Evolutionary conservation across 179 eudicot genomes (phyloP).

Genomic region (Silene vulgaris): DNA sequence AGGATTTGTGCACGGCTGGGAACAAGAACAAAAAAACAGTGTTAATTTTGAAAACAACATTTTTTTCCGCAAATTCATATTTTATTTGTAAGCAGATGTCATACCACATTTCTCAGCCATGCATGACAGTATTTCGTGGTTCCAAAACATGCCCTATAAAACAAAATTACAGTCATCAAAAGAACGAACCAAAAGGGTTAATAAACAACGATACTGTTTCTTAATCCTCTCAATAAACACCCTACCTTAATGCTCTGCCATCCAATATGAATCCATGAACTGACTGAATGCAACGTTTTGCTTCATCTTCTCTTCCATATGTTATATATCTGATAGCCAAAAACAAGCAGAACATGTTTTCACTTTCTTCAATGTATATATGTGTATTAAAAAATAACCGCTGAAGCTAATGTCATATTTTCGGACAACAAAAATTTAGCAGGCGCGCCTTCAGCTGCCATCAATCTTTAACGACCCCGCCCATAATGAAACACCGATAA

Average conservation of each 20-base stretch:
- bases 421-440: background rate
- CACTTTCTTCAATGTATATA: background rate
- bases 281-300: slow-evolving; percentile 88
- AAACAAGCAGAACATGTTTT: background rate
- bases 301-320: slow-evolving; percentile 90
- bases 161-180: slow-evolving; percentile 18
- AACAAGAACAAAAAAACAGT: slow-evolving; percentile 15
- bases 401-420: background rate
- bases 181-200: background rate
- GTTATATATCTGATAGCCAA: slow-evolving; percentile 65
- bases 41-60: background rate
- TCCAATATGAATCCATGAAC: slow-evolving; percentile 83
- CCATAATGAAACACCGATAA: background rate
- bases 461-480: too few species aligned
- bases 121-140: slow-evolving; percentile 99
- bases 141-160: slow-evolving; percentile 90
- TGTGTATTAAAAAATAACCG: background rate
- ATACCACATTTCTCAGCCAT: slow-evolving; percentile 92
- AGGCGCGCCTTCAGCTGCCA: background rate
- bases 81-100: slow-evolving; percentile 1
- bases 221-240: background rate
- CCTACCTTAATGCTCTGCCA: slow-evolving; percentile 72
- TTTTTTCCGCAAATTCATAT: background rate
- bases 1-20: slow-evolving; percentile 87
- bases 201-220: background rate